Evolutionary conservation across 2,329 filamentous ascomycete genomes (phyloP).

Genomic region (Sporothrix curviconia): DNA sequence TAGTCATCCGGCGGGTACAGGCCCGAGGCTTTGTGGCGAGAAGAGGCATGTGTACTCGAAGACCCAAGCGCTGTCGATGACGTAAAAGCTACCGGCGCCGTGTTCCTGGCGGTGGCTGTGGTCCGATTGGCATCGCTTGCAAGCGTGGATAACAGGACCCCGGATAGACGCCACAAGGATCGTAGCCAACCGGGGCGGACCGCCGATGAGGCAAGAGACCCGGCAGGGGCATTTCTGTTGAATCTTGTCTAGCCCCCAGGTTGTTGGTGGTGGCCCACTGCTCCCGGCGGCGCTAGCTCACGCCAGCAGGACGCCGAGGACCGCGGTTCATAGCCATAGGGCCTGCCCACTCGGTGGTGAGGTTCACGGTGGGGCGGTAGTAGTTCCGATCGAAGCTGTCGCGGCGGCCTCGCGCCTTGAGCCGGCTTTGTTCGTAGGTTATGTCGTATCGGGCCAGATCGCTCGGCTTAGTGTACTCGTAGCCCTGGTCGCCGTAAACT

Average conservation of each 20-base stretch:
- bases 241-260: conserved; percentile 66
- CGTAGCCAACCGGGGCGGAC: conserved; percentile 30
- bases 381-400: conserved; percentile 52
- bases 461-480: conserved; percentile 57
- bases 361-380: conserved; percentile 48
- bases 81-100: too few species aligned
- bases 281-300: background rate
- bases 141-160: conserved; percentile 22
- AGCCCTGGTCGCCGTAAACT: conserved; percentile 55
- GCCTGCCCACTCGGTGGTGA: conserved; percentile 42
- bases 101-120: background rate
- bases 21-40: conserved; percentile 27
- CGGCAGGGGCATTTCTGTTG: conserved; percentile 36
- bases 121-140: background rate
- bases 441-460: conserved; percentile 57
- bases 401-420: conserved; percentile 36
- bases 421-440: conserved; percentile 39
- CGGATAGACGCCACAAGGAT: conserved; percentile 41
- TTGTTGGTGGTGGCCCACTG: conserved; percentile 59
- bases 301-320: conserved; percentile 18
- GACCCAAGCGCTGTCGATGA: too few species aligned
- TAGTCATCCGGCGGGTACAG: conserved; percentile 40
- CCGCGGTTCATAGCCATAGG: conserved; percentile 35
- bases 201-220: background rate
- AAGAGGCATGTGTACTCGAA: conserved; percentile 22